Base-by-base conservation (phyloP, 164 flowering plant species). In the Piper longum region DNA sequence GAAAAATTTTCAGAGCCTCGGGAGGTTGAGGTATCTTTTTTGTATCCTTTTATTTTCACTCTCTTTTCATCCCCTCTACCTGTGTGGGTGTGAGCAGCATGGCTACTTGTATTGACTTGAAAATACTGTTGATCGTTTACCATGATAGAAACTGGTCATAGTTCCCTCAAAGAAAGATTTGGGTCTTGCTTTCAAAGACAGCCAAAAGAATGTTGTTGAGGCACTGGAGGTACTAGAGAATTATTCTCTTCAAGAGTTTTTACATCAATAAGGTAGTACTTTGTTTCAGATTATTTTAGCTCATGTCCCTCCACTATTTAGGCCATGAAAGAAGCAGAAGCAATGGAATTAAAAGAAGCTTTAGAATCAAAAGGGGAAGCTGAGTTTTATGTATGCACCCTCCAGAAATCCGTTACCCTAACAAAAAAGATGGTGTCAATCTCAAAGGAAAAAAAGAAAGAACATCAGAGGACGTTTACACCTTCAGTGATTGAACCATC, bases 401-500 rank as follows among this genome's bases (percentile, higher is more conserved):
- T 83, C 36, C 81, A 71, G 67, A 78, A 81, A 71, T 67, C 67
- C 39, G 85, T 83, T 51, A 79, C 80, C 0, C 76, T 86, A 63
- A 81, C 73, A 57, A 77, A 73, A 62, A 82, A 71, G 59, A 86
- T 86, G 91, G 80, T 86, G 58, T 65, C 81, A 17, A 82, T 86
- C 56, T 79, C 85, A 41, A 82, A 78, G 66, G 85, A 75, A 76
- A 86, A 66, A 62, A 86, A 77, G 79, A 83, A 81, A 66, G 86
- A 82, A 67, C 86, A 83, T 62, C 88, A 83, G 66, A 81, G 97
- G 75, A 86, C 81, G 61, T 93, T 88, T 64, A 90, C 97, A 0
- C 99, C 99, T 41, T 93, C 99, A 26, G 97, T 93, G 16, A 84
- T 93, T 63, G 97, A 93, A 64, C 99, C 99, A 57, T 93, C 95